Base-by-base conservation (phyloP, 495 filamentous ascomycete genomes). In the Chlorociboria aeruginascens region DNA sequence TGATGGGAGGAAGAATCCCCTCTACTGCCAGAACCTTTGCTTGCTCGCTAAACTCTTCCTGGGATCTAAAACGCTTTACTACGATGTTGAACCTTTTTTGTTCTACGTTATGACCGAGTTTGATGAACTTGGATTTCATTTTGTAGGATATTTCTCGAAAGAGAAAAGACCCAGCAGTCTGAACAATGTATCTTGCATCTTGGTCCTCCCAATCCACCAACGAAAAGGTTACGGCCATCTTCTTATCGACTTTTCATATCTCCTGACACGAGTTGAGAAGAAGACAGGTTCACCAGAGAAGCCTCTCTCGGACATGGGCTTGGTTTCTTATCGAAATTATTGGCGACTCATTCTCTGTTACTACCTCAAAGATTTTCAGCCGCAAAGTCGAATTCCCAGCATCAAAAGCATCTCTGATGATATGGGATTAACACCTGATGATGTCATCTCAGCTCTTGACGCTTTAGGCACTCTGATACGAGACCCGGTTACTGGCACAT, bases 71-170 rank as follows among this genome's bases (percentile, higher is more conserved):
- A 98, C 92, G 1, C 73, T 98, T 9, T 98, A 98, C 61, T 98
- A 98, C 64, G 92, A 98, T 57, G 92, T 98, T 3, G 93, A 98
- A 50, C 92, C 92, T 0, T 98, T 98, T 60, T 68, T 98, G 13
- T 98, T 98, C 70, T 98, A 98, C 64, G 88, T 98, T 40, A 90
- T 98, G 74, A 95, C 89, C 43, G 92, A 97, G 61, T 89, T 82
- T 55, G 89, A 98, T 56, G 86, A 95, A 32, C 66, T 83, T 32
- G 92, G 92, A 14, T 96, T 88, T 59, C 92, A 97, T 63, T 96
- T 98, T 58, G 93, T 98, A 37, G 92, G 92, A 13, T 98, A 98
- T 61, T 98, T 98, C 59, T 97, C 93, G 46, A 98, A 98, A 68
- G 92, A 98, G 62, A 98, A 98, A 66, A 78, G 92, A n/a, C 85